phyloP scores from a whole-genome alignment of 352 stramenopile genomes.

The Pythium volutum region DNA sequence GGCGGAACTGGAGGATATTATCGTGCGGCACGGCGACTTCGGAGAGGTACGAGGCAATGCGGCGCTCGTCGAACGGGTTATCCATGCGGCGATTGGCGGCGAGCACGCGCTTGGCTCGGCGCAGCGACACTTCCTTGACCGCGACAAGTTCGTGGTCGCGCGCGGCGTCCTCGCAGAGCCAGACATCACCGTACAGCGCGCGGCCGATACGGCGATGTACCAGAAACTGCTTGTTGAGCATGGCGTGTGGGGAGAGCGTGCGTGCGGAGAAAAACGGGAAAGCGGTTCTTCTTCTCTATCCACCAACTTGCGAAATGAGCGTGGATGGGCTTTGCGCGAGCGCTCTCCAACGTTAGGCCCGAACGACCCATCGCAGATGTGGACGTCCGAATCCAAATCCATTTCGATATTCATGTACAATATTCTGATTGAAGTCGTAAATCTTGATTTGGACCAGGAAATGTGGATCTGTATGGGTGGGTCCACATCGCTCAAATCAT shows the following conservation, averaged over 20 bases:
- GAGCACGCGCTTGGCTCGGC: slow-evolving; percentile 28
- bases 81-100: slow-evolving; percentile 38
- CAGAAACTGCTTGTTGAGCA: slow-evolving; percentile 12
- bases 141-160: slow-evolving; percentile 43
- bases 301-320: slow-evolving; percentile 12
- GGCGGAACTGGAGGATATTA: slow-evolving; percentile 43
- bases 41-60: slow-evolving; percentile 28
- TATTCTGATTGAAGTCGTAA: neutral
- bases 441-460: neutral
- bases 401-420: neutral
- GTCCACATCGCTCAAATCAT: neutral
- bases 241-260: neutral
- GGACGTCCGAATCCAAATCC: neutral
- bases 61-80: slow-evolving; percentile 39
- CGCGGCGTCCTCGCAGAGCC: slow-evolving; percentile 37
- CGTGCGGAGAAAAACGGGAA: neutral
- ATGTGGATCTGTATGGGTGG: neutral
- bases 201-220: slow-evolving; percentile 24
- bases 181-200: slow-evolving; percentile 45
- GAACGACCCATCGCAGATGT: neutral
- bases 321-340: neutral
- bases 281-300: neutral
- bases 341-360: neutral
- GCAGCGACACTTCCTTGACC: slow-evolving; percentile 47
- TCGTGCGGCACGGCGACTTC: slow-evolving; percentile 35